Conservation (phyloP, 1,139 yeast species). For the Meyerozyma carpophila region DNA sequence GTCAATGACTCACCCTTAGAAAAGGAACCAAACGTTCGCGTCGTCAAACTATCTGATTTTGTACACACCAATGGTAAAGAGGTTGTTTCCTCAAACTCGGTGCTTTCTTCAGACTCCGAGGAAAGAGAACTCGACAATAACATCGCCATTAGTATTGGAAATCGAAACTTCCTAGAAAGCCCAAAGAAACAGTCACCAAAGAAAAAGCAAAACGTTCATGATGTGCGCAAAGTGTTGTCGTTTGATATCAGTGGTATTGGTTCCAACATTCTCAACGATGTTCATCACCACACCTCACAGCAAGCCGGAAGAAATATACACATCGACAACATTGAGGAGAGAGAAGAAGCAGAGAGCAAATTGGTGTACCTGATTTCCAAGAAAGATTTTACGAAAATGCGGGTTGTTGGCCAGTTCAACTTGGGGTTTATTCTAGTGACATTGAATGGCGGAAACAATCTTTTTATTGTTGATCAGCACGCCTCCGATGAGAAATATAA, state of each 20-base stretch:
- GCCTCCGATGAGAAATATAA: slow-evolving; percentile 95
- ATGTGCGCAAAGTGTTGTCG: not conserved
- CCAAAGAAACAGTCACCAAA: not conserved
- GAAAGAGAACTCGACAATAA: slow-evolving; percentile 3
- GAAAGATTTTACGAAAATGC: slow-evolving; percentile 64
- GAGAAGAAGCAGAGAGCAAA: slow-evolving; percentile 47
- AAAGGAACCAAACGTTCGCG: not conserved
- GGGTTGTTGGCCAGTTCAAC: slow-evolving; percentile 86
- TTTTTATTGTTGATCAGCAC: slow-evolving; percentile 92
- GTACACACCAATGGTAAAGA: not conserved
- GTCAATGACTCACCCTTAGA: too few relatives aligned
- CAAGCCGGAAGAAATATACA: not conserved
- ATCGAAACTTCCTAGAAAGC: not conserved
- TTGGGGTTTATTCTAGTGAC: slow-evolving; percentile 81
- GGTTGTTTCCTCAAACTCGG: not conserved
- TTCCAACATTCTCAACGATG: too few relatives aligned
- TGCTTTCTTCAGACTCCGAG: not conserved
- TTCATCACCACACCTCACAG: too few relatives aligned
- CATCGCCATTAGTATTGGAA: not conserved
- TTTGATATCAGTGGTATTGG: not conserved
- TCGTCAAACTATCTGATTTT: not conserved
- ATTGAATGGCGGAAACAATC: slow-evolving; percentile 33
- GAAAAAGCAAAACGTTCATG: not conserved
- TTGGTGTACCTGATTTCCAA: slow-evolving; percentile 54
- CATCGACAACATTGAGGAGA: slow-evolving; percentile 16